Percentiles rank a stretch among this genome's conserved stretches.
Evolutionary conservation across 2,329 filamentous ascomycete species (phyloP).

Genomic region (Fusarium udum): DNA sequence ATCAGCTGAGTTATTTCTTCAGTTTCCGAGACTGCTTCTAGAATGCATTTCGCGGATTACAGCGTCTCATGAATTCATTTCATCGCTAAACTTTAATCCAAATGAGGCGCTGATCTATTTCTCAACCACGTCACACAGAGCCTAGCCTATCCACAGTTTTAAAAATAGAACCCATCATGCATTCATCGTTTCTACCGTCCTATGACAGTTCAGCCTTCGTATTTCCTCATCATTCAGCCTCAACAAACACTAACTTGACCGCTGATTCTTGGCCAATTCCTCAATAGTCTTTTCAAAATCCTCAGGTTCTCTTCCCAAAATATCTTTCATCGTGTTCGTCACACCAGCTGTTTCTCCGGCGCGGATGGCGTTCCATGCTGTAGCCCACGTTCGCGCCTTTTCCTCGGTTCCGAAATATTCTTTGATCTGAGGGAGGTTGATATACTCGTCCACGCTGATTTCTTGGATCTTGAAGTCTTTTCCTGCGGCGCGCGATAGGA

Average conservation of each 20-base stretch:
- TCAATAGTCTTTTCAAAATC: constrained; percentile 20
- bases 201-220: neutral
- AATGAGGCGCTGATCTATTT: neutral
- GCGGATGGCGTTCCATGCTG: constrained; percentile 29
- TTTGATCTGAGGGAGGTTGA: constrained; percentile 8
- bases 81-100: neutral
- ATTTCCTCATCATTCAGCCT: neutral
- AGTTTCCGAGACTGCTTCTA: neutral
- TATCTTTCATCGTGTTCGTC: neutral
- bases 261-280: neutral
- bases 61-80: neutral
- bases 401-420: constrained; percentile 7
- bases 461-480: neutral
- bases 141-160: neutral
- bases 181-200: neutral
- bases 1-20: neutral
- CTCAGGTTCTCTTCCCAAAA: constrained; percentile 24
- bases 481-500: neutral
- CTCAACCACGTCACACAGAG: neutral
- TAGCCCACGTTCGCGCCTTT: constrained; percentile 21
- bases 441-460: constrained; percentile 23
- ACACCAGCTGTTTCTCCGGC: constrained; percentile 21
- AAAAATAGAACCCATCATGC: constrained; percentile 5
- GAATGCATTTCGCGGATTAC: neutral
- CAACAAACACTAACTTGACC: neutral